Evolutionary conservation across 78 protist species (phyloP).

Genomic region (Dictyostelium purpureum): DNA sequence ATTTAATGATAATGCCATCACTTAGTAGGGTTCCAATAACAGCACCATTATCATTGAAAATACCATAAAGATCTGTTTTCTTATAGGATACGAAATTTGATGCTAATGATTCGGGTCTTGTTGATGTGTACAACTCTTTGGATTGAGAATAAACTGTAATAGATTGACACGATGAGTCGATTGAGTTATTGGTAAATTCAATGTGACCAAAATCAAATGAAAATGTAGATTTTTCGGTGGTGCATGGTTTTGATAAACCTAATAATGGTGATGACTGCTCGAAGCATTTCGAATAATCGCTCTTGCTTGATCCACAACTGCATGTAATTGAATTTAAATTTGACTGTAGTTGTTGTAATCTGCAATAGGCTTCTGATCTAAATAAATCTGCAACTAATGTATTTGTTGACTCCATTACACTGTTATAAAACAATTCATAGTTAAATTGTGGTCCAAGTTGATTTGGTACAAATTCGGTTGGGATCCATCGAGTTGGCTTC

Average conservation of each 20-base stretch:
- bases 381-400: constrained; percentile 1
- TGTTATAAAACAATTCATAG: background rate
- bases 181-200: background rate
- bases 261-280: background rate
- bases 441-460: background rate
- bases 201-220: constrained; percentile 9
- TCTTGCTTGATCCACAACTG: background rate
- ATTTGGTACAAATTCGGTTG: background rate
- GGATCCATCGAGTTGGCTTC: background rate
- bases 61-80: constrained; percentile 9
- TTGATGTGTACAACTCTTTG: constrained; percentile 1
- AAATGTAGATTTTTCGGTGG: background rate
- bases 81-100: constrained; percentile 25
- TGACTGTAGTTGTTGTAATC: background rate
- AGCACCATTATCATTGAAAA: background rate
- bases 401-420: background rate
- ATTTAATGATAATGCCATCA: constrained; percentile 21
- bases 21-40: constrained; percentile 21
- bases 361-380: constrained; percentile 23
- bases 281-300: background rate
- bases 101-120: background rate
- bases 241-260: constrained; percentile 47
- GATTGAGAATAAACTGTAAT: background rate
- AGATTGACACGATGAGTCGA: background rate
- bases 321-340: constrained; percentile 38